These are phyloP conservation scores for Leptodontidium sp. DNA, from an alignment of 2,329 filamentous ascomycete species.

Conservation along the genomic window DNA sequence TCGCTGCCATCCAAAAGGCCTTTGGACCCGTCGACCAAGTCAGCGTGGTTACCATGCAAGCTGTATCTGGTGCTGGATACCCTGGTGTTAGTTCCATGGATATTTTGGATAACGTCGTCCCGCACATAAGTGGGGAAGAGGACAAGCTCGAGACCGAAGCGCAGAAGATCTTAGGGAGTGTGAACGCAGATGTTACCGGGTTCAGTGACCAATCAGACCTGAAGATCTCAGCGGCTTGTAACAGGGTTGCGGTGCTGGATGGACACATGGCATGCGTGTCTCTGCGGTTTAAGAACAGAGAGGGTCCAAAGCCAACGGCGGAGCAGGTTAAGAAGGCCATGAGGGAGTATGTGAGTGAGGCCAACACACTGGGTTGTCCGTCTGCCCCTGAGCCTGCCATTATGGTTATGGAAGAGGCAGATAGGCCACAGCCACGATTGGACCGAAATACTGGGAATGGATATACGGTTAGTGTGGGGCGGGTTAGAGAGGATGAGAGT, in stretches of 20 bases:
- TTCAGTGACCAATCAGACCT: conserved; percentile 80
- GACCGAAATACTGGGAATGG: conserved; percentile 86
- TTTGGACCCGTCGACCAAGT: conserved; percentile 83
- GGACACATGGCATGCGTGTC: conserved; percentile 96
- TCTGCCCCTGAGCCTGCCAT: conserved; percentile 86
- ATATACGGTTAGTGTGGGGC: conserved; percentile 90
- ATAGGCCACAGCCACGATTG: conserved; percentile 89
- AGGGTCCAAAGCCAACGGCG: conserved; percentile 70
- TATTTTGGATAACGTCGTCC: conserved; percentile 94
- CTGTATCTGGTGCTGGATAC: conserved; percentile 91
- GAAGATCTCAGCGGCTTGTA: conserved; percentile 86
- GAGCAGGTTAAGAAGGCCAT: conserved; percentile 82
- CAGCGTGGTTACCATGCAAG: conserved; percentile 91
- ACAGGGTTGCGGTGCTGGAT: conserved; percentile 92
- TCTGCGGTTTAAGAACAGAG: conserved; percentile 76
- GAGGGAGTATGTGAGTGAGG: conserved; percentile 82
- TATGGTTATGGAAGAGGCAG: conserved; percentile 86
- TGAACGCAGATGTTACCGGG: conserved; percentile 75
- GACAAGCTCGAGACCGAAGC: conserved; percentile 96
- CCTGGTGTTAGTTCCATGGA: conserved; percentile 89
- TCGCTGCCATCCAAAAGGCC: conserved; percentile 84
- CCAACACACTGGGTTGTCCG: conserved; percentile 82
- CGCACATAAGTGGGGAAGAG: conserved; percentile 92
- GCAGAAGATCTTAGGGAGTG: conserved; percentile 85
- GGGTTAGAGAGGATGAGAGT: conserved; percentile 80